Conservation (phyloP, 257 asterid species). For the Capsicum pubescens region DNA sequence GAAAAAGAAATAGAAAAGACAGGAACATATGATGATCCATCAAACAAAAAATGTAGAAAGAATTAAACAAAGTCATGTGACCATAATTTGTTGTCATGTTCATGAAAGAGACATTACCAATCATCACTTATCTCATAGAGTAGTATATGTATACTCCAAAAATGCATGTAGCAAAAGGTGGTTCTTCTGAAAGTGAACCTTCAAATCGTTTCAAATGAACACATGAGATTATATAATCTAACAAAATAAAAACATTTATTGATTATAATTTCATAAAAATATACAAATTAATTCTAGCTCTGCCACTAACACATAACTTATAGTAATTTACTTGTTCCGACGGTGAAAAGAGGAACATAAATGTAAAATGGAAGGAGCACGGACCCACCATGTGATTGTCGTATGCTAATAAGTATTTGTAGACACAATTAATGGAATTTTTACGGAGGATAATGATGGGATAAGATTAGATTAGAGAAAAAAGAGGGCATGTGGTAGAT, state of each 20-base stretch:
- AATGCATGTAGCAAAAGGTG: background rate
- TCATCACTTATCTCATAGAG: constrained; percentile 20
- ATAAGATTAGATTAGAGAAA: background rate
- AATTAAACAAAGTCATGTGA: constrained; percentile 21
- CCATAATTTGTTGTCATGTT: background rate
- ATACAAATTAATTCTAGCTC: too few species aligned
- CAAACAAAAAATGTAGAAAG: background rate
- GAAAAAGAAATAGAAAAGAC: background rate
- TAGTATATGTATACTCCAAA: background rate
- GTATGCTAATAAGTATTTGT: background rate
- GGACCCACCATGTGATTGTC: constrained; percentile 19
- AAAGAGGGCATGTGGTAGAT: background rate
- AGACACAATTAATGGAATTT: background rate
- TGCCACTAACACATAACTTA: too few species aligned
- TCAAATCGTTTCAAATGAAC: too few species aligned
- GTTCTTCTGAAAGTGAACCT: background rate
- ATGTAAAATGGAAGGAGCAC: background rate
- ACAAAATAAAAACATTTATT: too few species aligned
- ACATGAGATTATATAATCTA: too few species aligned
- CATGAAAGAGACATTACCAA: constrained; percentile 5
- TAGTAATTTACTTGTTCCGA: background rate
- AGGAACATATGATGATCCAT: background rate
- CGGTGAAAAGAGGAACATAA: background rate
- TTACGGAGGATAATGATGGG: background rate
- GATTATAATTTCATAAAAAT: too few species aligned